phyloP scores from a whole-genome alignment of 2,329 filamentous ascomycete species.

The Davidsoniella virescens region DNA sequence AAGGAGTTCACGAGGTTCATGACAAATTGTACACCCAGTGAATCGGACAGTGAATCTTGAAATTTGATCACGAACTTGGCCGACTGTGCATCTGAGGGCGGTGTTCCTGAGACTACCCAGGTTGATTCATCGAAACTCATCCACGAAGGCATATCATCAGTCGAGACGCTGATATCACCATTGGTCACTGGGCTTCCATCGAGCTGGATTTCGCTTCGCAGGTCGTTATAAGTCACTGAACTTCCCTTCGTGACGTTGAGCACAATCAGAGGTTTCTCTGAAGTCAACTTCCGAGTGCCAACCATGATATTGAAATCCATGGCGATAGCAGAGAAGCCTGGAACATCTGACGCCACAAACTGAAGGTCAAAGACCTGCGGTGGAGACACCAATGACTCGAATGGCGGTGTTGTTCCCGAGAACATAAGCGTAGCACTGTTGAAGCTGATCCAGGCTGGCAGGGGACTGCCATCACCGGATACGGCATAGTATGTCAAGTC shows the following conservation, averaged over 20 bases:
- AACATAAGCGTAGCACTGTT: conserved; percentile 48
- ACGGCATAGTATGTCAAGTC: conserved; percentile 60
- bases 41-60: conserved; percentile 41
- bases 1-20: conserved; percentile 23
- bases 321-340: conserved; percentile 55
- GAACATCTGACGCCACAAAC: conserved; percentile 62
- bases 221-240: conserved; percentile 33
- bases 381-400: conserved; percentile 44
- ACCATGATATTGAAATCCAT: conserved; percentile 56
- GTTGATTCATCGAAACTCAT: conserved; percentile 46
- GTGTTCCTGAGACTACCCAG: conserved; percentile 47
- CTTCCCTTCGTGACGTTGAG: conserved; percentile 36
- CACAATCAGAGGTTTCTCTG: conserved; percentile 38
- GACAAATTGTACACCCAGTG: conserved; percentile 36
- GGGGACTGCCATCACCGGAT: conserved; percentile 59
- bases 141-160: conserved; percentile 47
- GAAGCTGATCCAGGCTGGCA: conserved; percentile 77
- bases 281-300: conserved; percentile 51
- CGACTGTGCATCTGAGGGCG: conserved; percentile 40
- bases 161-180: conserved; percentile 36
- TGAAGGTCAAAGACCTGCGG: conserved; percentile 58
- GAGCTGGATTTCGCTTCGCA: conserved; percentile 36
- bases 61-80: conserved; percentile 48
- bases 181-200: conserved; percentile 36
- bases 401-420: conserved; percentile 51